Conservation (phyloP, 1,284 basidiomycete genomes). For the Trametes polyzona region DNA sequence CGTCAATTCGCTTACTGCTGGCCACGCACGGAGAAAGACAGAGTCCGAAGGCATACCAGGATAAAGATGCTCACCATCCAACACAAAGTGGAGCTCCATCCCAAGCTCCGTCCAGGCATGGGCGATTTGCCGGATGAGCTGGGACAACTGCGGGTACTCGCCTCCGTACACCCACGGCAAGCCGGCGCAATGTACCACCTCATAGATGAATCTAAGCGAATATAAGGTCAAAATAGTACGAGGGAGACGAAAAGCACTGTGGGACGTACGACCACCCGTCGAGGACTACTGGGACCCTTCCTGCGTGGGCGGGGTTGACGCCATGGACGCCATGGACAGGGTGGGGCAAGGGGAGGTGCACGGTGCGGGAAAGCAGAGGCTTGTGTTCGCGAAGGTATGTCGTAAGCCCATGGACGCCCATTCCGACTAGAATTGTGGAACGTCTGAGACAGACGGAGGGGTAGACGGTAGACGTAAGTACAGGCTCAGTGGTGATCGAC, state of each 20-base stretch:
- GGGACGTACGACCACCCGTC: constrained; percentile 88
- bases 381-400: constrained; percentile 80
- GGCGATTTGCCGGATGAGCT: constrained; percentile 57
- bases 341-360: constrained; percentile 38
- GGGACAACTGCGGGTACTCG: constrained; percentile 69
- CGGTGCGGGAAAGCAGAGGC: constrained; percentile 57
- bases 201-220: constrained; percentile 79
- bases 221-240: neutral
- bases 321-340: constrained; percentile 6
- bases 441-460: too few relatives aligned
- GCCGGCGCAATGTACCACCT: constrained; percentile 62
- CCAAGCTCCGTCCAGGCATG: constrained; percentile 76
- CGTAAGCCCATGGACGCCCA: constrained; percentile 85
- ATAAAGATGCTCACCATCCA: constrained; percentile 72
- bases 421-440: constrained; percentile 36
- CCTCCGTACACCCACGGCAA: constrained; percentile 88
- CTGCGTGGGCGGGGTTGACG: too few relatives aligned
- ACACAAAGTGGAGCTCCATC: constrained; percentile 82
- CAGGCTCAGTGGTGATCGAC: too few relatives aligned
- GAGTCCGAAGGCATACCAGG: too few relatives aligned
- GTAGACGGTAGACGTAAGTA: too few relatives aligned
- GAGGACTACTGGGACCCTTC: constrained; percentile 61
- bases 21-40: neutral
- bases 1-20: constrained; percentile 2
- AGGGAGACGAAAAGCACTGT: constrained; percentile 2